Conservation (phyloP, 768 basidiomycete species). For the Gautieria morchelliformis region DNA sequence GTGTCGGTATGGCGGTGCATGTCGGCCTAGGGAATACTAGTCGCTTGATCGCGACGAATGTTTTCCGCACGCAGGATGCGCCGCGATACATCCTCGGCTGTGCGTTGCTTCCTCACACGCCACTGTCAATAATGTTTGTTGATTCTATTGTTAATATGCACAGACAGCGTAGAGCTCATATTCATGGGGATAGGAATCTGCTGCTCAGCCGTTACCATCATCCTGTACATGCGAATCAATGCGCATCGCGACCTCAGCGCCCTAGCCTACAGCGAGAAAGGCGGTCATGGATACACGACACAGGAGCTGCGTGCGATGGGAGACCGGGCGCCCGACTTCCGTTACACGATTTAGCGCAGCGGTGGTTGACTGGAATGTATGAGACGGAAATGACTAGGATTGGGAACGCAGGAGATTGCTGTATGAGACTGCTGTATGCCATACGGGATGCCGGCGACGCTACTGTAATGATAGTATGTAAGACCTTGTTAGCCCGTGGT, state of each 20-base stretch:
- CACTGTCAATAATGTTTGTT: not conserved
- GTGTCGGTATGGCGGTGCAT: constrained; percentile 56
- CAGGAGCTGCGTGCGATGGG: constrained; percentile 34
- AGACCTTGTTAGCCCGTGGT: no score
- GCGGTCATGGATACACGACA: constrained; percentile 8
- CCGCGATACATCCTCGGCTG: constrained; percentile 57
- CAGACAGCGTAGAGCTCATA: constrained; percentile 57
- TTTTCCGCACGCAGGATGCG: constrained; percentile 48
- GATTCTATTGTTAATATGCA: no score
- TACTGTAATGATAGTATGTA: no score
- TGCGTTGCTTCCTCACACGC: constrained; percentile 15
- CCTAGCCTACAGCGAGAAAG: not conserved
- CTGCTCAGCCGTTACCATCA: constrained; percentile 39
- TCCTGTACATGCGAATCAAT: constrained; percentile 50
- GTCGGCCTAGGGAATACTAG: constrained; percentile 62
- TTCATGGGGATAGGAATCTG: constrained; percentile 57
- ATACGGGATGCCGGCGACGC: no score
- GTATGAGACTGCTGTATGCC: no score
- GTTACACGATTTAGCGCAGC: constrained; percentile 29
- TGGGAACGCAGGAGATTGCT: no score
- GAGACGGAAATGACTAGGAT: no score
- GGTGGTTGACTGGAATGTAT: no score
- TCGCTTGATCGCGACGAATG: constrained; percentile 54
- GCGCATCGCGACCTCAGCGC: constrained; percentile 37
- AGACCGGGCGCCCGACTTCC: constrained; percentile 54